Evolutionary conservation across 495 filamentous ascomycete species (phyloP).

Genomic region (Evernia prunastri): DNA sequence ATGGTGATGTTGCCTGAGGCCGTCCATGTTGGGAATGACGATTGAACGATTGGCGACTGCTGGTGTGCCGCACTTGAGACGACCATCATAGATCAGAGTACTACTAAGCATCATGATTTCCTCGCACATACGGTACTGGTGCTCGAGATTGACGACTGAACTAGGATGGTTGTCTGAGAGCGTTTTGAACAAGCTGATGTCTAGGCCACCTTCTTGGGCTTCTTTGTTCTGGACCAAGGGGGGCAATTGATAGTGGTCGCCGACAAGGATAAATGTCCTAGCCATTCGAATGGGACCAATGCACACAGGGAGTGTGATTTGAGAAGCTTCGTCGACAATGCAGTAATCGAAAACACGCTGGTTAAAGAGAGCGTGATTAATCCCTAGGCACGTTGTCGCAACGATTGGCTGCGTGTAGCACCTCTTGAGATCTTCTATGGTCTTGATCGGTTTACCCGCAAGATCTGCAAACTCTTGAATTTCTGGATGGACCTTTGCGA

Average conservation of each 20-base stretch:
- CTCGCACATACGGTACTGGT: slow-evolving; percentile 97
- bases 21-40: slow-evolving; percentile 52
- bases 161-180: slow-evolving; percentile 81
- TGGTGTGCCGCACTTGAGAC: slow-evolving; percentile 79
- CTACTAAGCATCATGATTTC: slow-evolving; percentile 94
- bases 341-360: slow-evolving; percentile 94
- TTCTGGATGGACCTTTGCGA: slow-evolving; percentile 78
- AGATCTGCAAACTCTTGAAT: slow-evolving; percentile 77
- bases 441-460: slow-evolving; percentile 59
- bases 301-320: slow-evolving; percentile 92
- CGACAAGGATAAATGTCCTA: slow-evolving; percentile 87
- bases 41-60: slow-evolving; percentile 62
- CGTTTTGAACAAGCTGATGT: slow-evolving; percentile 87
- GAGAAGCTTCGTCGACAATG: slow-evolving; percentile 95
- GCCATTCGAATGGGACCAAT: slow-evolving; percentile 91
- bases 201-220: slow-evolving; percentile 77
- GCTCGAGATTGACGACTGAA: slow-evolving; percentile 83
- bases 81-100: slow-evolving; percentile 82
- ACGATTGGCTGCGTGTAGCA: slow-evolving; percentile 83
- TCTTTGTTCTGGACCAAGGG: slow-evolving; percentile 89
- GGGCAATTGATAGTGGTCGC: slow-evolving; percentile 92
- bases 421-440: slow-evolving; percentile 74
- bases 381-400: slow-evolving; percentile 87
- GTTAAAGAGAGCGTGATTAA: slow-evolving; percentile 81
- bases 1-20: slow-evolving; percentile 52